Evolutionary conservation across 2,329 filamentous ascomycete genomes (phyloP).

Genomic region (Pseudovirgaria hyperparasitica): DNA sequence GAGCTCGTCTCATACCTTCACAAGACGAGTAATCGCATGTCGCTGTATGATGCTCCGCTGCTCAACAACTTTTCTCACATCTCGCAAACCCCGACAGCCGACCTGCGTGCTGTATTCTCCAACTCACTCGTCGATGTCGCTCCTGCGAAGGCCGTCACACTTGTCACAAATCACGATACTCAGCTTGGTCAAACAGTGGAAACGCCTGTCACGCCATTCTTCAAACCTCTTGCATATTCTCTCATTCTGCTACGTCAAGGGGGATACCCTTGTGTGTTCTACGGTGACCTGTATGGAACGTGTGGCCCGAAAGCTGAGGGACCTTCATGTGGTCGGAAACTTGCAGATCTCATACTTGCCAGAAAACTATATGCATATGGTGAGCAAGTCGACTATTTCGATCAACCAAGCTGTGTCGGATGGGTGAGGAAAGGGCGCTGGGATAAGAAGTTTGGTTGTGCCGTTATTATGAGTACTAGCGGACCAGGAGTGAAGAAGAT

Average conservation of each 20-base stretch:
- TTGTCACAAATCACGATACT: slow-evolving; percentile 64
- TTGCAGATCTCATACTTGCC: slow-evolving; percentile 48
- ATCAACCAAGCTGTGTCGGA: slow-evolving; percentile 47
- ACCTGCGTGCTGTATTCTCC: slow-evolving; percentile 53
- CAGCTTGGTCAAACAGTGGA: slow-evolving; percentile 51
- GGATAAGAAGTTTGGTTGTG: slow-evolving; percentile 33
- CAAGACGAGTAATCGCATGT: slow-evolving; percentile 40
- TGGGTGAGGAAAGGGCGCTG: slow-evolving; percentile 43
- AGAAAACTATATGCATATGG: slow-evolving; percentile 57
- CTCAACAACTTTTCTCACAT: slow-evolving; percentile 54
- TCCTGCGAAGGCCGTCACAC: slow-evolving; percentile 48
- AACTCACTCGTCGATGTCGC: slow-evolving; percentile 42
- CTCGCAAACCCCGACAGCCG: slow-evolving; percentile 42
- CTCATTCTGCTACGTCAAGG: slow-evolving; percentile 54
- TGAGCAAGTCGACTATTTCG: slow-evolving; percentile 50
- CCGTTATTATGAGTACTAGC: slow-evolving; percentile 39
- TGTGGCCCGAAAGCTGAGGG: slow-evolving; percentile 37
- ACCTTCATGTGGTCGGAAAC: slow-evolving; percentile 40
- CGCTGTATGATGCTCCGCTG: slow-evolving; percentile 55
- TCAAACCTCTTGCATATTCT: slow-evolving; percentile 60
- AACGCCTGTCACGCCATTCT: slow-evolving; percentile 49
- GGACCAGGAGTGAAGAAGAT: slow-evolving; percentile 40
- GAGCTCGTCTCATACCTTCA: slow-evolving; percentile 46
- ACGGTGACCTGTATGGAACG: slow-evolving; percentile 56
- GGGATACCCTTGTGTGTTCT: slow-evolving; percentile 57